Evolutionary conservation across 2,329 filamentous ascomycete genomes (phyloP), one percentile per base, ranked within the genome.

Genomic region (Cladophialophora psammophila): DNA sequence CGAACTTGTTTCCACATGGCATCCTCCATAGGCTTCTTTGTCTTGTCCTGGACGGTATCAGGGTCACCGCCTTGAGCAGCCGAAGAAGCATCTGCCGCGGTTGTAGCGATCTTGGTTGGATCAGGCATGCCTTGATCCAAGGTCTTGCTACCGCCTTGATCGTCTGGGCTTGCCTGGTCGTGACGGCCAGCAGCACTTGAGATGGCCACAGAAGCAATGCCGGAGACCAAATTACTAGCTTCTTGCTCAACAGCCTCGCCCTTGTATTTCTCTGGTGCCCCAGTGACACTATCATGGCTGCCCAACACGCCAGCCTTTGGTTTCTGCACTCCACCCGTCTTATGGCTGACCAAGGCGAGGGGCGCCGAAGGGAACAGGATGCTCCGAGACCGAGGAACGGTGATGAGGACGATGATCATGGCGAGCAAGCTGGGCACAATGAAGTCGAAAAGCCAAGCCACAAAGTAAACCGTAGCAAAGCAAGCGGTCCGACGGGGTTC

Each of bases 191-290:
- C 88, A 1, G 91, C 91, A 71, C 90, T 91, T 56, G 89, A 90
- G 18, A 94, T 79, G 1, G 91, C 89, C 5, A 95, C 87, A 35
- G 87, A 85, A 8, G 89, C 87, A 60, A 95, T 88, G 38, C 89
- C 87, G 62, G 89, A 90, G 66, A 95, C 89, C 69, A 96, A 90
- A 75, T 93, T 94, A 72, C 86, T 90, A 0, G 93, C 93, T 76
- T 96, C 92, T 68, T 91, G 87, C 76, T 96, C 92, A 0, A 93
- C 90, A 0, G 91, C 91, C 76, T 95, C 92, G 32, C 93, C 92
- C 75, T 92, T 90, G 78, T 92, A 87, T 71, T 92, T 92, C 76
- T 96, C 91, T 0, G 92, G 90, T 0, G 92, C 92, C 1, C 92
- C 93, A 0, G 92, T 96, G 0, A 90, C 85, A 64, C 90, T 93